phyloP scores from a whole-genome alignment of 2,329 filamentous ascomycete genomes.

The Alternaria angustiovoidea region DNA sequence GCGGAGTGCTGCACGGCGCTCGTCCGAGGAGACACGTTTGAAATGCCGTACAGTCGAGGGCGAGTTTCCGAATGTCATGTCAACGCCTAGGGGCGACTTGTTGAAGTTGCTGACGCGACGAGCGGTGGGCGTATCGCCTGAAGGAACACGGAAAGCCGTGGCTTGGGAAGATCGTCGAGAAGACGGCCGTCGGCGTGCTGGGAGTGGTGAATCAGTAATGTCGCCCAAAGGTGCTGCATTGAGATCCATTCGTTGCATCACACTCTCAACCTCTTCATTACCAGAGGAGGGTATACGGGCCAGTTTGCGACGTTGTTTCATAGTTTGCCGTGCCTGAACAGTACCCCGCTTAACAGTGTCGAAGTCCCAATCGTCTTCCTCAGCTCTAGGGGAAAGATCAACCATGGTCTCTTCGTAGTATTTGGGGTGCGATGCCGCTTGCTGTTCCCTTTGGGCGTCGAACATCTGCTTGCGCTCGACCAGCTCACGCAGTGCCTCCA shows the following conservation, averaged over 20 bases:
- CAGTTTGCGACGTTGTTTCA: slow-evolving; percentile 56
- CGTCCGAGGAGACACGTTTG: slow-evolving; percentile 79
- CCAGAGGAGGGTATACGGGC: slow-evolving; percentile 55
- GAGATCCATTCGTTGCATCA: slow-evolving; percentile 55
- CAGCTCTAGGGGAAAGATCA: slow-evolving; percentile 70
- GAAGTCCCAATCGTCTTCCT: slow-evolving; percentile 92
- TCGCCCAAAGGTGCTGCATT: slow-evolving; percentile 54
- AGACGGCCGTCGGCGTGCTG: slow-evolving; percentile 37
- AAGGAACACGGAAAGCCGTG: slow-evolving; percentile 49
- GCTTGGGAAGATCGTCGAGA: slow-evolving; percentile 50
- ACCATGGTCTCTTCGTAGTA: slow-evolving; percentile 95
- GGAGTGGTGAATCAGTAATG: slow-evolving; percentile 48
- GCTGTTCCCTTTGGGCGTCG: slow-evolving; percentile 73
- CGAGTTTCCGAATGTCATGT: slow-evolving; percentile 92
- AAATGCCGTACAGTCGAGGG: slow-evolving; percentile 93
- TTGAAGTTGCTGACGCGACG: slow-evolving; percentile 52
- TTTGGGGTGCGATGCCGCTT: slow-evolving; percentile 68
- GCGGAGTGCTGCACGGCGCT: slow-evolving; percentile 41
- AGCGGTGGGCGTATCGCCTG: slow-evolving; percentile 53
- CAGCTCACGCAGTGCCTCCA: slow-evolving; percentile 86
- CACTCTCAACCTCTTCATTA: slow-evolving; percentile 43
- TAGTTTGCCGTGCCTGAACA: slow-evolving; percentile 60
- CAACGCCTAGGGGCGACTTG: slow-evolving; percentile 83
- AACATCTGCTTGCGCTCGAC: slow-evolving; percentile 83
- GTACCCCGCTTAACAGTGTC: slow-evolving; percentile 84